Evolutionary conservation across 2,329 filamentous ascomycete species (phyloP), one percentile per base, ranked within the genome.

Genomic region (Pyricularia grisea): DNA sequence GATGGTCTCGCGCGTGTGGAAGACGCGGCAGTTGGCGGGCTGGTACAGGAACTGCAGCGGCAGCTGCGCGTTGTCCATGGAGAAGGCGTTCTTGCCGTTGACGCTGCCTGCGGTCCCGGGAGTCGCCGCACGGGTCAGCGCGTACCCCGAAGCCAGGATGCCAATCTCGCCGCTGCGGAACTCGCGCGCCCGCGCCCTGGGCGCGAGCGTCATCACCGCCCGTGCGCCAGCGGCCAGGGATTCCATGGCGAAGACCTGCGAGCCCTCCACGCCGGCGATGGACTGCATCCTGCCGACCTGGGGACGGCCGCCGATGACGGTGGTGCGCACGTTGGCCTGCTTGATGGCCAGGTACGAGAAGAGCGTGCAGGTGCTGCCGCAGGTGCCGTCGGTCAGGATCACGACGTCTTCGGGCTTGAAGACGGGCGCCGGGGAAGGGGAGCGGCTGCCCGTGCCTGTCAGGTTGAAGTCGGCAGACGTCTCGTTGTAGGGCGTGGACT

Each of bases 221-320:
- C 72, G 64, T n/a, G 78, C 74, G 2, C 74, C 72, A 3, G 68
- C 68, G 12, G 72, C 69, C n/a, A 80, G 73, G 33, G 76, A 73
- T 33, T 73, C 69, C 58, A 80, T 72, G 50, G 68, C 70, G 69
- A 79, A 77, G 84, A 63, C 69, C 72, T 74, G 73, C 9, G 78
- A 79, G 36, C 89, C 89, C 73, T 89, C 88, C 66, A 87, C 83
- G n/a, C 88, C 89, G n/a, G 88, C 88, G 23, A 90, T 81, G 4
- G 82, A 83, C 78, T 90, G 87, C 79, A 89, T 90, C 0, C 84
- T 82, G 0, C 78, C 78, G 0, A 80, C 73, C 12, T 78, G 77
- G 0, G 88, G 84, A 0, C 86, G 84, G 1, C 90, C 90, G 11
- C 90, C 89, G n/a, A 89, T 80, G 1, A 82, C 82, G 30, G 90